A percentile compares a stretch with the other conserved stretches of the same genome.
Evolutionary conservation across 208 protist genomes (phyloP).

Genomic region (Trypanosoma avium): DNA sequence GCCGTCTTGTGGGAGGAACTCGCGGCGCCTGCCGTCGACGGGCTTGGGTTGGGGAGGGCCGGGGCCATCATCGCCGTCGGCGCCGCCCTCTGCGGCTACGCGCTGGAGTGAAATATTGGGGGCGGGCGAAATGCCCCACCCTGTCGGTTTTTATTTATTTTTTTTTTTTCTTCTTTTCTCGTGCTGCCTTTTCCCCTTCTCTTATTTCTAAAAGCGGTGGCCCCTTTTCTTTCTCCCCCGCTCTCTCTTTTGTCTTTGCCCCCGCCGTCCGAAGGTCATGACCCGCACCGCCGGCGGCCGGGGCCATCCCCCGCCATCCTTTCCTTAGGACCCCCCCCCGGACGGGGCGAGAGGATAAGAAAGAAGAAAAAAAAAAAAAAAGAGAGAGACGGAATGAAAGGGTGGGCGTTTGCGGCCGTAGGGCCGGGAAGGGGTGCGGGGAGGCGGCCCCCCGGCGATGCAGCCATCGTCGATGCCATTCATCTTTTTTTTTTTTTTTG

Average conservation of each 20-base stretch:
- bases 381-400: no score
- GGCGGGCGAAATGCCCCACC: no score
- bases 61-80: not conserved
- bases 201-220: no score
- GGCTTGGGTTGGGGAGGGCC: not conserved
- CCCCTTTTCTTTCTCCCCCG: no score
- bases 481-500: not conserved
- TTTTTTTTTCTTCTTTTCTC: not conserved
- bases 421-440: not conserved
- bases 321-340: no score
- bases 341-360: not conserved
- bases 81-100: not conserved
- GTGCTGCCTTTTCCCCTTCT: no score
- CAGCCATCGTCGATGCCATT: no score
- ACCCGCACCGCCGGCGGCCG: no score
- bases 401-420: not conserved
- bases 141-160: not conserved
- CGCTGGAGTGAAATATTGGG: not conserved
- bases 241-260: no score
- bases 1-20: conserved; percentile 15
- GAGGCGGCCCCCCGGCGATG: not conserved
- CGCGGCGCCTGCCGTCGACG: not conserved
- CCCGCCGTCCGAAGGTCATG: no score
- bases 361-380: no score
- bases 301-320: no score